Base-by-base conservation (phyloP, 257 asterid species). In the Galeopsis tetrahit region DNA sequence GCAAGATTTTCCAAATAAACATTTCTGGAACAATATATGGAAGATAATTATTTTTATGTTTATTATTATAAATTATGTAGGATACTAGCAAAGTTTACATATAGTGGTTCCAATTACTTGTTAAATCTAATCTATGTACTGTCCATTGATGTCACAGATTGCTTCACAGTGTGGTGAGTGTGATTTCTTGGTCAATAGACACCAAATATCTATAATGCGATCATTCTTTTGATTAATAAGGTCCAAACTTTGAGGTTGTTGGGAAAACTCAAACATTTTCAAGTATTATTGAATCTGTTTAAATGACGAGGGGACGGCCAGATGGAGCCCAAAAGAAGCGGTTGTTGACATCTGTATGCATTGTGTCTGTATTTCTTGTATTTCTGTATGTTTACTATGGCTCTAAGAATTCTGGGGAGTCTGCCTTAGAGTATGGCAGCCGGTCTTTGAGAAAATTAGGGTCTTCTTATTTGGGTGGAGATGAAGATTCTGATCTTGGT, bases 341-440 rank as follows among this genome's bases (percentile, higher is more conserved):
- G 72, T 75, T 90, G 78, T 57, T 82, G 78, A 82, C 93, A 77
- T 82, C 81, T 34, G 74, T 92, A 42, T 83, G 85, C 75, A 73
- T 85, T 76, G 82, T 88, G 62, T 81, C 88, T 42, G 63, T 84
- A 55, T 81, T 90, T 81, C 85, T 92, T 69, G 78, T 90, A 77
- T 80, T 81, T 70, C 82, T 93, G 66, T 93, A 85, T 79, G 77
- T 89, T 66, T 93, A 70, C 78, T 87, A 79, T 76, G 93, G 97
- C 80, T 87, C 95, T 33, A 88, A 90, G 79, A 82, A 80, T 70
- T 72, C 82, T n/a, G 95, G 96, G 48, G 97, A 88, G 87, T 83
- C 98, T 74, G 96, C 97, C 59, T 70, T 93, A 36, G 92, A 88
- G 82, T 90, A 93, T 68, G 97, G 98, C 44, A 93, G 95, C 84